Percentiles rank a stretch among this genome's conserved stretches.
These are phyloP conservation scores for Rutidosis leptorrhynchoides DNA, from an alignment of 129 eudicot genomes.

Conservation along the genomic window DNA sequence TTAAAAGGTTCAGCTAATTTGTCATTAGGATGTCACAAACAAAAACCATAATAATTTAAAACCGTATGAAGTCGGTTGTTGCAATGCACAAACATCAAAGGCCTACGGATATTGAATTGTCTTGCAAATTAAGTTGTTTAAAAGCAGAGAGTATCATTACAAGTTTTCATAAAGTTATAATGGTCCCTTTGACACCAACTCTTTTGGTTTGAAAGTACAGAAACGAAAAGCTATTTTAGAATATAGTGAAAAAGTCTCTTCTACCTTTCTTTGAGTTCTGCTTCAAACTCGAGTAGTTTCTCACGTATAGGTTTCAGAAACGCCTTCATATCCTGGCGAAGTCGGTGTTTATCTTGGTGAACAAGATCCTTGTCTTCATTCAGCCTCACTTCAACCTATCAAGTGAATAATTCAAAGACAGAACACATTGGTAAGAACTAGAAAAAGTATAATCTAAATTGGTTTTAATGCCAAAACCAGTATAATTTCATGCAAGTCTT, in stretches of 20 bases:
- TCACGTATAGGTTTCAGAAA: conserved; percentile 69
- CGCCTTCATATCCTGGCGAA: conserved; percentile 51
- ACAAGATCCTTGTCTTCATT: conserved; percentile 62
- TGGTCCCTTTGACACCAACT: conserved; percentile 13
- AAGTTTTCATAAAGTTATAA: conserved; percentile 20
- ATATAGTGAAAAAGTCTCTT: background rate
- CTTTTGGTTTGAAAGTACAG: background rate
- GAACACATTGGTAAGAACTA: background rate
- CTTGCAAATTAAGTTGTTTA: conserved; percentile 26
- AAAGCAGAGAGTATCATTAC: conserved; percentile 14
- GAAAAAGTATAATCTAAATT: background rate
- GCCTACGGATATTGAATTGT: conserved; percentile 22
- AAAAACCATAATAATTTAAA: background rate
- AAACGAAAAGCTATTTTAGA: conserved; percentile 16
- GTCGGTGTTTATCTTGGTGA: conserved; percentile 47
- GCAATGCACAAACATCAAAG: background rate
- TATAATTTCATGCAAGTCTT: background rate
- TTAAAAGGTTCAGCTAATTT: too few species aligned
- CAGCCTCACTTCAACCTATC: conserved; percentile 55
- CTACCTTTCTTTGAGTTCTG: conserved; percentile 71
- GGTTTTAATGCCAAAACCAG: background rate
- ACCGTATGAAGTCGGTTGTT: conserved; percentile 4
- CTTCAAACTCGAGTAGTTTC: conserved; percentile 59
- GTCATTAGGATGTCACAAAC: too few species aligned
- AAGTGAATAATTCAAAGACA: conserved; percentile 6